Conservation (phyloP, 83 land plant genomes). For the Picea mariana region DNA sequence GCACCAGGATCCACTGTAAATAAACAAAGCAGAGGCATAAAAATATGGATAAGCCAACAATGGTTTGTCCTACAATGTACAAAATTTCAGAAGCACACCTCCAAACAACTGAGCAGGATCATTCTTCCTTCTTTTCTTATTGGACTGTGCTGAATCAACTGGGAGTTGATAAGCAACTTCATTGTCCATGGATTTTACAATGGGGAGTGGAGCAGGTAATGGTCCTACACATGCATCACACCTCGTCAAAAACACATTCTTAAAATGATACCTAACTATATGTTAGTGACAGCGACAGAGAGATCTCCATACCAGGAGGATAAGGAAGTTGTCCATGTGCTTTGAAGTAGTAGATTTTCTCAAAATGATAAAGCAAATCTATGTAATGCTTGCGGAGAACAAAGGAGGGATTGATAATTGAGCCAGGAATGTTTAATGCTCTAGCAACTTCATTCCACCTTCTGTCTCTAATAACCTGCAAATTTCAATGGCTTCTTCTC, state of each 20-base stretch:
- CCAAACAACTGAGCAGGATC: conserved; percentile 4
- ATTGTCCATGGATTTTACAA: neutral
- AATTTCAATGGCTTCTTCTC: neutral
- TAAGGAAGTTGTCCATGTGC: conserved; percentile 34
- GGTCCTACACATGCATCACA: neutral
- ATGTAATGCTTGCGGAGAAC: conserved; percentile 53
- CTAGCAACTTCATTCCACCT: conserved; percentile 71
- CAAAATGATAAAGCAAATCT: conserved; percentile 55
- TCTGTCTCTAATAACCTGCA: conserved; percentile 46
- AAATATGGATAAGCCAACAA: neutral
- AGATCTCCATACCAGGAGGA: conserved; percentile 29
- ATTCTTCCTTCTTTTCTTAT: neutral
- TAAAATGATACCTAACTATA: neutral
- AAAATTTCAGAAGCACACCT: neutral
- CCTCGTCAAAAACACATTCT: neutral
- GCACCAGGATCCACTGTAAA: conserved; percentile 23
- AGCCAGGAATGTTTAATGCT: conserved; percentile 50
- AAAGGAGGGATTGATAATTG: conserved; percentile 66
- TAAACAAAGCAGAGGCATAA: neutral
- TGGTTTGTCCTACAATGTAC: neutral
- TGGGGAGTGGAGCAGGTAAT: neutral
- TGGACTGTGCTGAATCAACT: neutral
- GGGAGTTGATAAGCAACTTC: neutral
- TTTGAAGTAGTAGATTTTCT: conserved; percentile 59
- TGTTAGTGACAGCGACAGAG: neutral